Evolutionary conservation across 2,329 filamentous ascomycete species (phyloP), one percentile per base, ranked within the genome.

Genomic region (Paecilomyces sp.): DNA sequence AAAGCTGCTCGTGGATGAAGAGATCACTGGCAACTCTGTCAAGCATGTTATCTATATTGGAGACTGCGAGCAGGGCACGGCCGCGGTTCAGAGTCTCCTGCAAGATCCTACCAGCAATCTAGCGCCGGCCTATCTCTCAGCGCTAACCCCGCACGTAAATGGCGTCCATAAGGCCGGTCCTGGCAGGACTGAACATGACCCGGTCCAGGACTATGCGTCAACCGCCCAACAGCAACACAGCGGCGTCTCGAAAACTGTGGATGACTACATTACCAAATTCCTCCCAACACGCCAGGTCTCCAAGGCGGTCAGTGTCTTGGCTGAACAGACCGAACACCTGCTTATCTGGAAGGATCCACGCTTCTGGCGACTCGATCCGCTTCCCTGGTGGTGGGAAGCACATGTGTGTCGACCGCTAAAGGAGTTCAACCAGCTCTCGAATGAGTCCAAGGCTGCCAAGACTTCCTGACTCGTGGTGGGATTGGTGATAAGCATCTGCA

Each of bases 1-100:
- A 58, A 86, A 90, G 69, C 88, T 92, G 62, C 75, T 91, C 64
- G 82, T 88, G 2, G 80, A 84, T 55, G 75, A 81, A 55, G 69
- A 75, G 47, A 67, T 74, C 33, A 65, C 67, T 1, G 22, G 57
- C 1, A 64, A 70, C 25, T 71, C 69, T n/a, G 68, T 75, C 15
- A 70, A 71, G 24, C 70, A 73, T 57, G 61, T 66, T 8, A 63
- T 74, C 28, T 68, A 73, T 52, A 71, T 75, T 34, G 68, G 68
- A 18, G 69, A 67, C 57, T 75, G 73, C 57, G 57, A 65, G 15
- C 67, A 69, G 47, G 73, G 72, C 3, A 69, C 70, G 6, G 56
- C 55, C 1, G 67, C 70, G 3, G 60, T 68, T 6, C 61, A 63
- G 59, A 30, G 67, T 62, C 51, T 71, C 66, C 47, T 73, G 53